A percentile compares a stretch with the other conserved stretches of the same genome.
phyloP scores from a whole-genome alignment of 129 eudicot species.

The Helianthus tuberosus region DNA sequence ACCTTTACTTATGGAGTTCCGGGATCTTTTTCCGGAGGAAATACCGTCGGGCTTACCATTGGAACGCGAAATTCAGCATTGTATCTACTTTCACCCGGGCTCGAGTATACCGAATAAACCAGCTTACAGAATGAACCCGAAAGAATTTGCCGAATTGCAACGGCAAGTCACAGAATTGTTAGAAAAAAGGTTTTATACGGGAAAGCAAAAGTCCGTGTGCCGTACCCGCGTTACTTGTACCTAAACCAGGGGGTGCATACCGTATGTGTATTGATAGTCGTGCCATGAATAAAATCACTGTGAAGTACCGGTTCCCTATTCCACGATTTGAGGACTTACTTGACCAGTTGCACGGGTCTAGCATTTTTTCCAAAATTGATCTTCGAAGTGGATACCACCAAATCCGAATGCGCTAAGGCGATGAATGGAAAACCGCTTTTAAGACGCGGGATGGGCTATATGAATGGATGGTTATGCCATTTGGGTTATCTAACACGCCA shows the following conservation, averaged over 20 bases:
- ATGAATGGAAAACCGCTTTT: conserved; percentile 1
- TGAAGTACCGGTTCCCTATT: background rate
- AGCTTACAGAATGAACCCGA: background rate
- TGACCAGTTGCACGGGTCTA: background rate
- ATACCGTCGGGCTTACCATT: background rate
- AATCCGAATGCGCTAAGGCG: background rate
- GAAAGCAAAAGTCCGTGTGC: background rate
- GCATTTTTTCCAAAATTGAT: background rate
- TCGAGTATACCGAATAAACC: background rate
- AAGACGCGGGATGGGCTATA: background rate
- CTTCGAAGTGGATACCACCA: background rate
- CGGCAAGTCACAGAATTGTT: background rate
- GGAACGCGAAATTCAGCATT: background rate
- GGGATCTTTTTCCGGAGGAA: background rate
- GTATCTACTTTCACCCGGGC: background rate
- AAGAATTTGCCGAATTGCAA: background rate
- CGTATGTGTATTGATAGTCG: background rate
- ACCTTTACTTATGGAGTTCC: background rate
- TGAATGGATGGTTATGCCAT: conserved; percentile 8
- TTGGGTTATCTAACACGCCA: background rate
- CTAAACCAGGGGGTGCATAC: background rate
- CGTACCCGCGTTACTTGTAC: background rate
- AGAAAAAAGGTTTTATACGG: background rate
- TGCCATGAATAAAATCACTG: background rate
- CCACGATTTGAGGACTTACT: background rate